Evolutionary conservation across 2,329 filamentous ascomycete species (phyloP).

Genomic region (Aureobasidium zeae): DNA sequence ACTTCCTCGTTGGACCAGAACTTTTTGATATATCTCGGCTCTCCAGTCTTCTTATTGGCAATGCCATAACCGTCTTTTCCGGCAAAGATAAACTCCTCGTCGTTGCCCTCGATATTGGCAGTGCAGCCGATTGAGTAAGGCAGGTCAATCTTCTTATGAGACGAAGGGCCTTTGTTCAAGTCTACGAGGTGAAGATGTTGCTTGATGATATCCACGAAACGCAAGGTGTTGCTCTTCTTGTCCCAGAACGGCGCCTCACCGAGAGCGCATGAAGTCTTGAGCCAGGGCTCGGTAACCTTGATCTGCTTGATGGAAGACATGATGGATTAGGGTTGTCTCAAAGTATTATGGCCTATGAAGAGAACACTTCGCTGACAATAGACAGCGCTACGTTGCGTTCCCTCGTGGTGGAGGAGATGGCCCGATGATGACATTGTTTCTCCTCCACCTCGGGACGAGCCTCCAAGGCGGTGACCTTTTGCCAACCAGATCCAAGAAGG

Average conservation of each 20-base stretch:
- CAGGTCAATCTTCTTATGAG: constrained; percentile 47
- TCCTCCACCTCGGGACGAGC: constrained; percentile 1
- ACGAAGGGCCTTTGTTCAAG: constrained; percentile 52
- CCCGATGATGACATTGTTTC: constrained; percentile 11
- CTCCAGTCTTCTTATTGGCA: constrained; percentile 54
- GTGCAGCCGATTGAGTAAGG: constrained; percentile 52
- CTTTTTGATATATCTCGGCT: constrained; percentile 48
- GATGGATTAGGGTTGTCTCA: too few species aligned
- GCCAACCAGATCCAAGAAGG: background rate
- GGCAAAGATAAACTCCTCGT: constrained; percentile 61
- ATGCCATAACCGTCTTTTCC: constrained; percentile 77
- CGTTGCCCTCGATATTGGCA: constrained; percentile 60
- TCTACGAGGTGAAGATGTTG: constrained; percentile 64
- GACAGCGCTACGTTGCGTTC: too few species aligned
- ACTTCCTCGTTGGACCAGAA: constrained; percentile 45
- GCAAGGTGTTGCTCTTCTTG: constrained; percentile 52
- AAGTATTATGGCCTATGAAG: too few species aligned
- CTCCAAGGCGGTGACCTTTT: background rate
- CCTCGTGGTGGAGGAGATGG: too few species aligned
- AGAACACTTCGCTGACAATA: too few species aligned
- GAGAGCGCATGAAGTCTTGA: constrained; percentile 56
- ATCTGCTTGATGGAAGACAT: constrained; percentile 29
- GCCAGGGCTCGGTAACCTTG: constrained; percentile 37
- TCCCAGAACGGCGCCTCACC: constrained; percentile 72
- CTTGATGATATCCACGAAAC: constrained; percentile 76